Evolutionary conservation across 805 yeast genomes (phyloP), one percentile per base, ranked within the genome.

Genomic region (Yarrowia sp.): DNA sequence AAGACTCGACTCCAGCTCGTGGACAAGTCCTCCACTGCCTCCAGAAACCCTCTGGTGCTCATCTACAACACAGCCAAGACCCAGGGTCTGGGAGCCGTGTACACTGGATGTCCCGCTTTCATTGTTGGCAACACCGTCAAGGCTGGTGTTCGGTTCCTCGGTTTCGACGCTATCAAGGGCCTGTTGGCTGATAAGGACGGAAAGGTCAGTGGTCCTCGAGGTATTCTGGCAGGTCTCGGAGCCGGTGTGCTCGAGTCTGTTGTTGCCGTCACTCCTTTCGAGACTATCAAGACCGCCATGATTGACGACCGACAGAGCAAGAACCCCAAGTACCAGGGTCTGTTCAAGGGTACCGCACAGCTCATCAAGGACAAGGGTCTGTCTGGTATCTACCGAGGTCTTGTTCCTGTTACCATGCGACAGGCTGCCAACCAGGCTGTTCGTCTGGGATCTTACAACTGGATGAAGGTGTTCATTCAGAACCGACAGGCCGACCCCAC

Each of bases 401-500:
- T 93, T 8, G 78, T 92, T 7, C 98, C 99, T 0, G 98, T 93
- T 6, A 90, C 98, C 0, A 78, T 92, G 81, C 86, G 99, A 73
- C 99, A 93, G 76, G 98, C 97, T 9, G 87, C 98, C 2, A 93
- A 93, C 76, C 95, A 90, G 69, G 96, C 96, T 3, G 98, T 95
- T 14, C 83, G 99, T 71, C 80, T 93, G 69, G 98, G 98, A 2
- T 88, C 96, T 44, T 93, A 93, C 77, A 92, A 91, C 74, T 85
- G 92, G 69, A 87, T 93, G 78, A 92, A 93, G 75, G 81, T 89
- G 6, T 75, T 86, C 73, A 80, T 91, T 57, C 97, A 91, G 75
- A 86, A 84, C 69, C 84, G 86, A 44, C 82, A 87, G 47, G 83
- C 88, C 1, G 86, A 86, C 58, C 87, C 95, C 39, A 81, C 80